Base-by-base conservation (phyloP, 495 filamentous ascomycete genomes). In the Penicillium canariense region DNA sequence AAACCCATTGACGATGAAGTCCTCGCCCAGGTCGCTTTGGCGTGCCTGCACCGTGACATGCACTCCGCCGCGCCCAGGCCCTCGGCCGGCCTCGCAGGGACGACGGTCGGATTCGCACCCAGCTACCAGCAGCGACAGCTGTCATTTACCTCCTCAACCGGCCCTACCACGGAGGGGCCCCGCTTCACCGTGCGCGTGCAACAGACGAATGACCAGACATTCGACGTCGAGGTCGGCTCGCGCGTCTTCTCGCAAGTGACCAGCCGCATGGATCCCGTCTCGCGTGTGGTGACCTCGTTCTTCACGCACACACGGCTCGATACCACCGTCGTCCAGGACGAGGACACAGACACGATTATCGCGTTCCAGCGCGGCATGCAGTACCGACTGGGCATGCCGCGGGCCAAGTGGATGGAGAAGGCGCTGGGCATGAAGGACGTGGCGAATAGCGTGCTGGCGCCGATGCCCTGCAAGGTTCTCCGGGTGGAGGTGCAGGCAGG, bases 401-500 rank as follows among this genome's bases (percentile, higher is more conserved):
- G 79, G 26, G 92, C 93, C 0, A 77, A 74, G 7, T 97, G 92
- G 91, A 85, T 86, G 58, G 89, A 89, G 56, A 91, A 93, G 68
- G 91, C 89, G 5, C 72, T 96, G 9, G 93, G 92, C 1, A 71
- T 88, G 55, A 91, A 89, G 65, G 90, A 96, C 63, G 78, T 82
- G 0, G 74, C 84, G 17, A 93, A 93, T 53, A 94, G 86, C 64
- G 91, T 97, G 12, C 73, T 90, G 43, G 88, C 92, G 22, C 92
- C 92, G 1, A 96, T 97, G 92, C 92, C 92, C 10, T 96, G 92
- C 72, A 97, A 96, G 74, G 84, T 96, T 5, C 71, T 96, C 54
- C 81, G 89, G 47, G 90, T 95, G 27, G 87, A 92, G 67, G 89
- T 93, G 50, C 70, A 82, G 49, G 90, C 87, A 50, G 95, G 94